Percentiles rank a stretch among this genome's conserved stretches.
These are phyloP conservation scores for Perkinsus olseni DNA, from an alignment of 169 alveolate genomes.

Conservation along the genomic window DNA sequence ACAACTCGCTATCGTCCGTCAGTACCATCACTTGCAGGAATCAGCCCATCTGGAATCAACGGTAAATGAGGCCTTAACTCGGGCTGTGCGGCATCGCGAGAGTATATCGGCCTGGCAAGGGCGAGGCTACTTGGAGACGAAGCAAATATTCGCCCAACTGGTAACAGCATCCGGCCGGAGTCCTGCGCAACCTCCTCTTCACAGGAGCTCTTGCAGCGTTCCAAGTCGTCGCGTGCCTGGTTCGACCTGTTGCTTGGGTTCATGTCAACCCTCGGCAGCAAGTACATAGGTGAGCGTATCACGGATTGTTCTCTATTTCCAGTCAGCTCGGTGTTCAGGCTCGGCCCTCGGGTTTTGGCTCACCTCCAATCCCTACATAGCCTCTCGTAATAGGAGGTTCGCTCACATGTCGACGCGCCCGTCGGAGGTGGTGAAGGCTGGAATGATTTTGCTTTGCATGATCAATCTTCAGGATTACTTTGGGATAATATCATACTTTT, in stretches of 20 bases:
- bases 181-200: neutral
- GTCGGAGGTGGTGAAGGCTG: neutral
- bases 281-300: neutral
- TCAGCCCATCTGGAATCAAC: neutral
- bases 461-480: neutral
- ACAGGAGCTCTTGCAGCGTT: neutral
- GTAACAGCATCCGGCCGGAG: neutral
- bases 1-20: neutral
- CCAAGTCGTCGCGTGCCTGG: neutral
- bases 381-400: neutral
- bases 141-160: neutral
- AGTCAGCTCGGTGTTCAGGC: too few relatives aligned
- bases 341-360: neutral
- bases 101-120: neutral
- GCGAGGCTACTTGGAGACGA: neutral
- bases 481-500: neutral
- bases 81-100: neutral
- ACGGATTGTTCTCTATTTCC: neutral
- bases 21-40: neutral
- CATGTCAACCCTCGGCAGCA: neutral
- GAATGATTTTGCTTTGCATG: neutral
- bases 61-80: neutral
- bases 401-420: neutral
- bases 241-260: neutral
- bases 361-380: neutral